A percentile compares a stretch with the other conserved stretches of the same genome.
Evolutionary conservation across 176 grass and related monocot species (phyloP).

Genomic region (Alopecurus myosuroides): DNA sequence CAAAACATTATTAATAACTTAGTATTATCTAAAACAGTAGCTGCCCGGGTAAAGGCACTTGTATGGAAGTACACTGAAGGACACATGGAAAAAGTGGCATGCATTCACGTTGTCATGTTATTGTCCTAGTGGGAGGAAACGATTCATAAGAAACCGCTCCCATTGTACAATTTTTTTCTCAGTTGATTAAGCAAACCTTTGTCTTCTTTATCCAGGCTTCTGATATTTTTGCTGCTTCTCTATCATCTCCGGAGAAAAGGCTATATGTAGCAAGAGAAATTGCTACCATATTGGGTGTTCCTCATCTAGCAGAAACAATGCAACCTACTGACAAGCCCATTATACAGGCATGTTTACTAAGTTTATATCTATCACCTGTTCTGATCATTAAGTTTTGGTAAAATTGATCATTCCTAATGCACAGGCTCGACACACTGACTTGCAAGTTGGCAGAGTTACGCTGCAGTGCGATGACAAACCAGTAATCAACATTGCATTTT

Average conservation of each 20-base stretch:
- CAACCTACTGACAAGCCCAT: constrained; percentile 54
- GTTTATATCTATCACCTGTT: neutral
- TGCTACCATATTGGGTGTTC: constrained; percentile 48
- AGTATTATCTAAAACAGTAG: neutral
- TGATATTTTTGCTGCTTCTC: constrained; percentile 73
- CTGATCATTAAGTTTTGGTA: neutral
- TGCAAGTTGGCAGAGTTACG: constrained; percentile 86
- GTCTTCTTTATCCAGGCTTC: constrained; percentile 50
- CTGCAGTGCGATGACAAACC: constrained; percentile 46
- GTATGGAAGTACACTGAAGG: neutral
- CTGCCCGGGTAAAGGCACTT: neutral
- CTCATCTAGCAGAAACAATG: constrained; percentile 32
- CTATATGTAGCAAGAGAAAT: constrained; percentile 64
- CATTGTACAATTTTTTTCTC: neutral
- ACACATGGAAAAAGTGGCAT: neutral
- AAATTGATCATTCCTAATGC: constrained; percentile 26
- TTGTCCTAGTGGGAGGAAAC: neutral
- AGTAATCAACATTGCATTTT: constrained; percentile 30
- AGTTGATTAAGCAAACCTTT: neutral
- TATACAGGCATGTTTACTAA: constrained; percentile 49
- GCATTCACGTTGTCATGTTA: neutral
- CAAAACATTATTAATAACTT: neutral
- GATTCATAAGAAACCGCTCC: constrained; percentile 3
- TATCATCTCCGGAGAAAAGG: constrained; percentile 57
- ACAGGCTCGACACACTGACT: constrained; percentile 42